phyloP scores from a whole-genome alignment of 441 rosid species.

The Gossypium gossypioides region DNA sequence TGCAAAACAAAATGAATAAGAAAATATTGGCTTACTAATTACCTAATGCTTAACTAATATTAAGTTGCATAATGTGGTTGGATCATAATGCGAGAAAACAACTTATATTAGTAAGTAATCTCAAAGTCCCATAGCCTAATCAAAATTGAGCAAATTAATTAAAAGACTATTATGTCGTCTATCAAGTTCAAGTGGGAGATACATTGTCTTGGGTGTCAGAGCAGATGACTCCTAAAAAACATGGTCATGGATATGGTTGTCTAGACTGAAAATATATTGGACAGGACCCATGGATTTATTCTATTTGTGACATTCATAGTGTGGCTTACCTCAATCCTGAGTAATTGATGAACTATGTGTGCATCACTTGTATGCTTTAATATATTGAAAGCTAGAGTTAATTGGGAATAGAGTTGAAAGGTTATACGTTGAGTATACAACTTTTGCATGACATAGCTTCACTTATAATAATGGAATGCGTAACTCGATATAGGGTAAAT shows the following conservation, averaged over 20 bases:
- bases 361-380: neutral
- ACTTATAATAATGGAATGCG: neutral
- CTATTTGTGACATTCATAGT: neutral
- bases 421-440: neutral
- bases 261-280: no score
- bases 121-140: neutral
- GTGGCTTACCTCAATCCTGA: neutral
- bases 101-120: neutral
- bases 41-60: neutral
- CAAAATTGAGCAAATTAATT: no score
- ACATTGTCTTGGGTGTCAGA: neutral
- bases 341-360: neutral
- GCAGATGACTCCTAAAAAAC: neutral
- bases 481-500: neutral
- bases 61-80: neutral
- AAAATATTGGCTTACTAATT: neutral
- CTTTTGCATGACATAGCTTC: neutral
- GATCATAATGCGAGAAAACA: neutral
- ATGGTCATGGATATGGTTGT: neutral
- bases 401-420: neutral
- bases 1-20: neutral
- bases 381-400: neutral
- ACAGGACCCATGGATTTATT: neutral
- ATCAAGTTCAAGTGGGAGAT: neutral
- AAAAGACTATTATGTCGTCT: neutral